Evolutionary conservation across 1,284 basidiomycete species (phyloP).

Genomic region (Phenoliferia sp.): DNA sequence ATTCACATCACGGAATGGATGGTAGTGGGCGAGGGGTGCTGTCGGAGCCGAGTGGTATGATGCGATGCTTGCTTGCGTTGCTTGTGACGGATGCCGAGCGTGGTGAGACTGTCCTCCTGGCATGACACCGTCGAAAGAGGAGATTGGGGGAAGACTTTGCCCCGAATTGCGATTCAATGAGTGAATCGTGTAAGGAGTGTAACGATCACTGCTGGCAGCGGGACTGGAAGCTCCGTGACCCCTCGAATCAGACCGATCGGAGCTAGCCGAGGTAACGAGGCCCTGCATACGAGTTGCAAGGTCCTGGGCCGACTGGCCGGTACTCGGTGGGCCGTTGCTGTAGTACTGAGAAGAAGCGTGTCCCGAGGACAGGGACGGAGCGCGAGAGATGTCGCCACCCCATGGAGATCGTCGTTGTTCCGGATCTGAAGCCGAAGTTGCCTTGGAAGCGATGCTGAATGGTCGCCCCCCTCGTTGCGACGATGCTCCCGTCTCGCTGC

Average conservation of each 20-base stretch:
- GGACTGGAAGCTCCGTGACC: constrained; percentile 2
- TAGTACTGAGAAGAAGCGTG: constrained; percentile 10
- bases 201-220: constrained; percentile 1
- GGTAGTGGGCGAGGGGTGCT: constrained; percentile 19
- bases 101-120: neutral
- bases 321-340: constrained; percentile 12
- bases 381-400: constrained; percentile 9
- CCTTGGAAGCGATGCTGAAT: constrained; percentile 26
- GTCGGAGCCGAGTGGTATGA: constrained; percentile 20
- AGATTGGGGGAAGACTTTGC: constrained; percentile 2
- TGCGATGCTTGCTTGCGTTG: constrained; percentile 2
- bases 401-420: constrained; percentile 9
- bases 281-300: constrained; percentile 25
- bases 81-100: neutral
- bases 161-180: neutral
- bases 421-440: constrained; percentile 30
- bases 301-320: constrained; percentile 28
- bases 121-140: neutral
- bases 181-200: neutral
- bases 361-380: constrained; percentile 7
- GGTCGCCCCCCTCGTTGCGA: constrained; percentile 22
- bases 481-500: constrained; percentile 32
- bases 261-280: constrained; percentile 12
- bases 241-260: constrained; percentile 3
- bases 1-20: neutral